Evolutionary conservation across 345 rosid species (phyloP).

Genomic region (Eutrema japonicum): DNA sequence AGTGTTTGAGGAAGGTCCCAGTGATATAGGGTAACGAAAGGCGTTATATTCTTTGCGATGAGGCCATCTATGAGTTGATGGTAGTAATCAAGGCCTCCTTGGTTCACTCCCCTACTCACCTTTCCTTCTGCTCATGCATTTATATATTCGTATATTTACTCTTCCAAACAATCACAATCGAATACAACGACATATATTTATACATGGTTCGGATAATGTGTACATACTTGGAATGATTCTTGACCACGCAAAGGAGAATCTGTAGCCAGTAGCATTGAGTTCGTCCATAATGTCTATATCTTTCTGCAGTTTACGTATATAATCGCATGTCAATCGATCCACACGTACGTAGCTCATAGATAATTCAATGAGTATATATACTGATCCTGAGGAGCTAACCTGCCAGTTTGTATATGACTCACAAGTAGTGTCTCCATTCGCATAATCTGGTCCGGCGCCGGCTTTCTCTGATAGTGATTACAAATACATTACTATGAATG

Average conservation of each 20-base stretch:
- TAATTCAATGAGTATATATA: not conserved
- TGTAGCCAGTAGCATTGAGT: conserved; percentile 15
- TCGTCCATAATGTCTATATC: conserved; percentile 14
- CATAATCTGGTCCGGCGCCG: conserved; percentile 41
- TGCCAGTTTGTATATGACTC: not conserved
- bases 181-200: not conserved
- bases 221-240: conserved; percentile 35
- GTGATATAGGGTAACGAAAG: conserved; percentile 51
- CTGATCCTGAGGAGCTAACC: conserved; percentile 13
- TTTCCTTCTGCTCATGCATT: conserved; percentile 42
- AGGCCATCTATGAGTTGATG: conserved; percentile 51
- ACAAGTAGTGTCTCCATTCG: conserved; percentile 46
- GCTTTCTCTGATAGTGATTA: conserved; percentile 45
- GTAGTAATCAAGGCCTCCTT: conserved; percentile 48
- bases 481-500: not conserved
- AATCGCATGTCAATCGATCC: not conserved
- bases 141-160: not conserved
- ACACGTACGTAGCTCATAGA: not conserved
- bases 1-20: conserved; percentile 58
- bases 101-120: conserved; percentile 45
- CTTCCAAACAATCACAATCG: not conserved
- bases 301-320: conserved; percentile 1
- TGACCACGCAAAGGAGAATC: conserved; percentile 42
- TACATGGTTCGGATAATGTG: not conserved
- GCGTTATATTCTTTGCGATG: conserved; percentile 38